These are phyloP conservation scores for Sisymbrium altissimum DNA, from an alignment of 345 rosid species.

Conservation along the genomic window DNA sequence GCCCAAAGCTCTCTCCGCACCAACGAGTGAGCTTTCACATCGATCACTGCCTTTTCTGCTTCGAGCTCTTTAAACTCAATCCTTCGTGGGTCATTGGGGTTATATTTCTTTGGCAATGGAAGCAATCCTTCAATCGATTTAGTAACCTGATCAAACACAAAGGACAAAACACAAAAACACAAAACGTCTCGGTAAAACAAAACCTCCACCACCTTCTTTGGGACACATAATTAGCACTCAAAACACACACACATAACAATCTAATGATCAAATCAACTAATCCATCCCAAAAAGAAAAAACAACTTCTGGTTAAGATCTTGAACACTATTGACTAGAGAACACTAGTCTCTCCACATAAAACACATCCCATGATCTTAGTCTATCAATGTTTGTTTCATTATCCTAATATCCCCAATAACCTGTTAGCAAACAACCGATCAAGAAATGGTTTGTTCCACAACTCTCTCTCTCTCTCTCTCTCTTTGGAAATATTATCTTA, in stretches of 20 bases:
- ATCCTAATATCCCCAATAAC: background rate
- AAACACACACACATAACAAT: conserved; percentile 17
- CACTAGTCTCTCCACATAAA: background rate
- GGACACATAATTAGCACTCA: conserved; percentile 35
- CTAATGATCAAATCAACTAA: background rate
- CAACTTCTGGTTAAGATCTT: background rate
- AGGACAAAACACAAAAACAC: conserved; percentile 14
- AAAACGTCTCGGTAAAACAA: conserved; percentile 43
- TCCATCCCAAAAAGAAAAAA: background rate
- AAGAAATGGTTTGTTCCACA: too few relatives aligned
- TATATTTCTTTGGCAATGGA: conserved; percentile 40
- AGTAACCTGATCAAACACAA: conserved; percentile 55
- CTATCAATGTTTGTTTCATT: background rate
- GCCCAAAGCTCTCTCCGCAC: conserved; percentile 80
- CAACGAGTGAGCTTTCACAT: conserved; percentile 46
- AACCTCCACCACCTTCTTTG: conserved; percentile 33
- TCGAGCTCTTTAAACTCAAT: conserved; percentile 61
- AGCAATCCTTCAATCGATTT: conserved; percentile 67
- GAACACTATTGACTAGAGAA: background rate
- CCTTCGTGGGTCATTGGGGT: conserved; percentile 49
- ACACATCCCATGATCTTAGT: background rate
- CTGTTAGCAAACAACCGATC: conserved; percentile 1
- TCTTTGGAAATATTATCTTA: background rate
- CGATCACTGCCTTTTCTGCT: conserved; percentile 51
- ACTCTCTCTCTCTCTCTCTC: background rate